phyloP scores from a whole-genome alignment of 768 basidiomycete species.

The Psilocybe sp. region DNA sequence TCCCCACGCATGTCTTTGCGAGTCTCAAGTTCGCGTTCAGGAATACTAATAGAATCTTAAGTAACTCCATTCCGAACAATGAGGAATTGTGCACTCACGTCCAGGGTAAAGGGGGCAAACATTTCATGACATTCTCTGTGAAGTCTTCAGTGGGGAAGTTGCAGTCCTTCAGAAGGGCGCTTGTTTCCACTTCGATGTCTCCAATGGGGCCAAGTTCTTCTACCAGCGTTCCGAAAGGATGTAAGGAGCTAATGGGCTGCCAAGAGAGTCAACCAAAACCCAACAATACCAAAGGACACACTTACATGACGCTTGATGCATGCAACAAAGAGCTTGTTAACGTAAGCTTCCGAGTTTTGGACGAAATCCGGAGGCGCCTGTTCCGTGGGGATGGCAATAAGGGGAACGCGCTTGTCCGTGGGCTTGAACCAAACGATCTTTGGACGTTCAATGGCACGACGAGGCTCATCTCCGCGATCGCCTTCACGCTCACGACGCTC shows the following conservation, averaged over 20 bases:
- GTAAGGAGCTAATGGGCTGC: conserved; percentile 90
- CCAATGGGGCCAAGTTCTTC: conserved; percentile 98
- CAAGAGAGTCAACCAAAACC: conserved; percentile 15
- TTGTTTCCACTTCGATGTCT: conserved; percentile 98
- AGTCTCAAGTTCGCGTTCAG: conserved; percentile 82
- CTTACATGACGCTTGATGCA: conserved; percentile 97
- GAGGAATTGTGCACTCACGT: conserved; percentile 46
- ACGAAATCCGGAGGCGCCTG: conserved; percentile 97
- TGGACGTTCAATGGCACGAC: conserved; percentile 81
- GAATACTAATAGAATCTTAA: conserved; percentile 50
- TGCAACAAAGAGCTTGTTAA: conserved; percentile 90
- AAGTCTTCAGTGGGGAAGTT: conserved; percentile 99
- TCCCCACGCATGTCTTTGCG: conserved; percentile 86
- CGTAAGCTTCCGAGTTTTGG: conserved; percentile 89
- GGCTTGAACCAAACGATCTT: conserved; percentile 99
- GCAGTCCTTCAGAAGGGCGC: conserved; percentile 95
- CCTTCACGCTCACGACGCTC: conserved; percentile 97
- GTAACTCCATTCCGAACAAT: conserved; percentile 10
- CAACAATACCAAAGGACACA: conserved; percentile 14
- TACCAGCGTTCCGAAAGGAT: conserved; percentile 97
- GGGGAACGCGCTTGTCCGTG: conserved; percentile 96
- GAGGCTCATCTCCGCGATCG: conserved; percentile 81
- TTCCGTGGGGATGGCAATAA: conserved; percentile 98
- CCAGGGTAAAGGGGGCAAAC: conserved; percentile 95
- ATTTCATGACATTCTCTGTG: conserved; percentile 91